Evolutionary conservation across 306 rosid genomes (phyloP).

Genomic region (Abrus pulchellus): DNA sequence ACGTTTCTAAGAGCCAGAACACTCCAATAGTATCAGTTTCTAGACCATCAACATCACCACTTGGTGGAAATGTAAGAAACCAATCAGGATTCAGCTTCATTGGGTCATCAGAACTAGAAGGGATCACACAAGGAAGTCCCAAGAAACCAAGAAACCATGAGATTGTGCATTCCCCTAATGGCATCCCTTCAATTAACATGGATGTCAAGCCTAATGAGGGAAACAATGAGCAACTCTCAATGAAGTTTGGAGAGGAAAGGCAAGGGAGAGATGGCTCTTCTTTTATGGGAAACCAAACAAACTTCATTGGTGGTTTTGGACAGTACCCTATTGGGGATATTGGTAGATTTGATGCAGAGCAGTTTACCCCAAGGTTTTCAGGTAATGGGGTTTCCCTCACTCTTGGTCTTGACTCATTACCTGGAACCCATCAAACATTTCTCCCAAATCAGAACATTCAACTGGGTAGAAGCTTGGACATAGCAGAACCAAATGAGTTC

Average conservation of each 20-base stretch:
- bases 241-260: slow-evolving; percentile 79
- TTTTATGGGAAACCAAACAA: slow-evolving; percentile 80
- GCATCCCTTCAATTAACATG: slow-evolving; percentile 59
- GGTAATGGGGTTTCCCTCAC: slow-evolving; percentile 94
- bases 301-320: slow-evolving; percentile 89
- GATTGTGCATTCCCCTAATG: slow-evolving; percentile 59
- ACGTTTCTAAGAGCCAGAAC: slow-evolving; percentile 56
- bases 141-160: slow-evolving; percentile 79
- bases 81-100: slow-evolving; percentile 83
- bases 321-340: slow-evolving; percentile 94
- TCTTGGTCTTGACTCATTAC: slow-evolving; percentile 89
- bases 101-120: slow-evolving; percentile 89
- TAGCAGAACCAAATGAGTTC: slow-evolving; percentile 75
- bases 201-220: slow-evolving; percentile 65
- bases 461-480: slow-evolving; percentile 78
- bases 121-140: slow-evolving; percentile 86
- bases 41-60: slow-evolving; percentile 63
- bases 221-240: slow-evolving; percentile 58
- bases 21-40: slow-evolving; percentile 61
- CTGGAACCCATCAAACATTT: slow-evolving; percentile 77
- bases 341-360: slow-evolving; percentile 84
- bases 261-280: slow-evolving; percentile 87
- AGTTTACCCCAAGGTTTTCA: slow-evolving; percentile 80
- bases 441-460: slow-evolving; percentile 85
- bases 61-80: slow-evolving; percentile 64